Conservation (phyloP, 352 stramenopile species). For the Phytophthora multivora region DNA sequence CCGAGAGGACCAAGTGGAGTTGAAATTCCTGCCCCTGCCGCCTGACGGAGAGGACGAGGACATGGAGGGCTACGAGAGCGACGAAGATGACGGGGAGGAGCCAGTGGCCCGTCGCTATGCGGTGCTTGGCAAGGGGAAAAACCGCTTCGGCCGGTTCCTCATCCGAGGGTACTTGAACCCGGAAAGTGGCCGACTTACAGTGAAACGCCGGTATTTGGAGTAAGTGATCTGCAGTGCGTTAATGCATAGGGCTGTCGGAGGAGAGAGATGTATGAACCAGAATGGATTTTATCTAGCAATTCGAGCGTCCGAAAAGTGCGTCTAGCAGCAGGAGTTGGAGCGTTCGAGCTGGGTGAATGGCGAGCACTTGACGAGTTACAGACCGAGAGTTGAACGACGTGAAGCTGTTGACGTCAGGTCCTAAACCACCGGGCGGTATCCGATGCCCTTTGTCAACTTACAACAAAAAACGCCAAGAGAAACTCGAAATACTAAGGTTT, state of each 20-base stretch:
- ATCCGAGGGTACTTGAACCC: slow-evolving; percentile 68
- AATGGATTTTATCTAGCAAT: not conserved
- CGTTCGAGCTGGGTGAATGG: too few relatives aligned
- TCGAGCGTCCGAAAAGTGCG: too few relatives aligned
- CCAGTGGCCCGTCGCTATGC: slow-evolving; percentile 41
- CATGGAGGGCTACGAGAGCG: slow-evolving; percentile 23
- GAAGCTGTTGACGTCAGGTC: too few relatives aligned
- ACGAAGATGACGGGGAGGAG: slow-evolving; percentile 36
- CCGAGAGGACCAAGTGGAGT: slow-evolving; percentile 65
- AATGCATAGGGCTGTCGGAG: not conserved
- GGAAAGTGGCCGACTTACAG: slow-evolving; percentile 43
- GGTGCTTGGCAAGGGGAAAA: slow-evolving; percentile 72
- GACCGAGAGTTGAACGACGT: too few relatives aligned
- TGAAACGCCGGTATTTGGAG: slow-evolving; percentile 70
- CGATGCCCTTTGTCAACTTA: too few relatives aligned
- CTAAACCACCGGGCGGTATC: too few relatives aligned
- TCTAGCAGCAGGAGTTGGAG: not conserved
- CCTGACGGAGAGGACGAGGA: slow-evolving; percentile 30
- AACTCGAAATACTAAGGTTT: too few relatives aligned
- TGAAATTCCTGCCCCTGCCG: slow-evolving; percentile 64
- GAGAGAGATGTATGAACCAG: slow-evolving; percentile 6
- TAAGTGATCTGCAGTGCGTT: slow-evolving; percentile 16
- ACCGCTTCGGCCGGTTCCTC: slow-evolving; percentile 69
- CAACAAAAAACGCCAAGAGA: too few relatives aligned
- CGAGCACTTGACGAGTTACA: too few relatives aligned